These are phyloP conservation scores for Exophiala oligosperma DNA, from an alignment of 2,329 filamentous ascomycete genomes.

Conservation along the genomic window DNA sequence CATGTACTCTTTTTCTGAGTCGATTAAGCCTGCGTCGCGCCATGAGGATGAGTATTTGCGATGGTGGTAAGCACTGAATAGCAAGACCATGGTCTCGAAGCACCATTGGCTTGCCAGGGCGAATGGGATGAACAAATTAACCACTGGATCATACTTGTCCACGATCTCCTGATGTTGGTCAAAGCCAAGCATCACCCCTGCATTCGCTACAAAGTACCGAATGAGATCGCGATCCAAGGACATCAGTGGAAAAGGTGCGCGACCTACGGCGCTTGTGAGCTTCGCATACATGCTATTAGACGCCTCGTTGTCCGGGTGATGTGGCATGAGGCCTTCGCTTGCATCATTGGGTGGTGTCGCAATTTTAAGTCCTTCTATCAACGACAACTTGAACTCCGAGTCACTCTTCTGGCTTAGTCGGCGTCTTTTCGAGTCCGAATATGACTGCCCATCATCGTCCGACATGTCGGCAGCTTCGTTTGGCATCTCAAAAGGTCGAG, in stretches of 20 bases:
- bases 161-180: conserved; percentile 15
- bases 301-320: background rate
- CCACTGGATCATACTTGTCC: conserved; percentile 16
- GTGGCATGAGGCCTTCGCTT: background rate
- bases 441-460: background rate
- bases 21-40: background rate
- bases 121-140: conserved; percentile 18
- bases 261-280: conserved; percentile 7
- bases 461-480: conserved; percentile 2
- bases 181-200: conserved; percentile 16
- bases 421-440: background rate
- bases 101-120: conserved; percentile 21
- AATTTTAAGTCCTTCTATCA: conserved; percentile 11
- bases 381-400: conserved; percentile 14
- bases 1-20: conserved; percentile 20
- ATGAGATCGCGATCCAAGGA: conserved; percentile 15
- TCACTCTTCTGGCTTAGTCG: conserved; percentile 8
- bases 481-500: background rate
- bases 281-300: conserved; percentile 1
- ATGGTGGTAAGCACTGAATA: conserved; percentile 18
- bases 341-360: conserved; percentile 6
- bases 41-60: background rate
- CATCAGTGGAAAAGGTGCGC: conserved; percentile 1
- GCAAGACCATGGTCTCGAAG: conserved; percentile 21
- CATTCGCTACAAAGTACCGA: conserved; percentile 19